Evolutionary conservation across 257 asterid species (phyloP).

Genomic region (Capsicum pubescens): DNA sequence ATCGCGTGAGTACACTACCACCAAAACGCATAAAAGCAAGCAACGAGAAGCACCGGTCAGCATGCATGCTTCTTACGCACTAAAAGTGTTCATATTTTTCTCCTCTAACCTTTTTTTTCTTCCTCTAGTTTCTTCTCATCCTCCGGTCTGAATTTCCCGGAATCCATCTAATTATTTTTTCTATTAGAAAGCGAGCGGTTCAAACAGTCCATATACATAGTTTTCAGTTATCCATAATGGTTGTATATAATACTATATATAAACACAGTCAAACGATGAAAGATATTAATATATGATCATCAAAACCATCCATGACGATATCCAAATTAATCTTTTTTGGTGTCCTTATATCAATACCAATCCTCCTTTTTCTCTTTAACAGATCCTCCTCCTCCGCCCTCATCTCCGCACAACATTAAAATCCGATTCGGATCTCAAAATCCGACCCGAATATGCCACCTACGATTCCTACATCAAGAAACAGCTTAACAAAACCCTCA

Average conservation of each 20-base stretch:
- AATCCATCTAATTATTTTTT: neutral
- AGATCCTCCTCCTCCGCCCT: conserved; percentile 12
- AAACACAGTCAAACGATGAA: conserved; percentile 29
- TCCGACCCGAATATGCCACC: conserved; percentile 84
- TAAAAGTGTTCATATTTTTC: neutral
- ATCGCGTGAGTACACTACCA: neutral
- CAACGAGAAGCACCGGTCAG: neutral
- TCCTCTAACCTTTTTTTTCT: neutral
- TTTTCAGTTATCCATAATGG: neutral
- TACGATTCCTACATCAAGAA: conserved; percentile 80
- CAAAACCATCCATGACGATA: neutral
- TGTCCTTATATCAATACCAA: conserved; percentile 42
- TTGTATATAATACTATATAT: neutral
- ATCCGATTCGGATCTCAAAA: conserved; percentile 58
- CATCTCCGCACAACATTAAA: neutral
- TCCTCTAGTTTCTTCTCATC: neutral
- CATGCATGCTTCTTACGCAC: conserved; percentile 14
- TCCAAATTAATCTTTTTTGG: conserved; percentile 39
- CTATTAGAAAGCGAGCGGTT: neutral
- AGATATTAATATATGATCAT: neutral
- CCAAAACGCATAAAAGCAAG: neutral
- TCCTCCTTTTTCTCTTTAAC: conserved; percentile 41
- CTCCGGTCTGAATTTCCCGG: neutral
- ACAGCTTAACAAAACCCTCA: conserved; percentile 92
- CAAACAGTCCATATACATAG: neutral